These are phyloP conservation scores for Nasturtium officinale DNA, from an alignment of 345 rosid species.

Conservation along the genomic window DNA sequence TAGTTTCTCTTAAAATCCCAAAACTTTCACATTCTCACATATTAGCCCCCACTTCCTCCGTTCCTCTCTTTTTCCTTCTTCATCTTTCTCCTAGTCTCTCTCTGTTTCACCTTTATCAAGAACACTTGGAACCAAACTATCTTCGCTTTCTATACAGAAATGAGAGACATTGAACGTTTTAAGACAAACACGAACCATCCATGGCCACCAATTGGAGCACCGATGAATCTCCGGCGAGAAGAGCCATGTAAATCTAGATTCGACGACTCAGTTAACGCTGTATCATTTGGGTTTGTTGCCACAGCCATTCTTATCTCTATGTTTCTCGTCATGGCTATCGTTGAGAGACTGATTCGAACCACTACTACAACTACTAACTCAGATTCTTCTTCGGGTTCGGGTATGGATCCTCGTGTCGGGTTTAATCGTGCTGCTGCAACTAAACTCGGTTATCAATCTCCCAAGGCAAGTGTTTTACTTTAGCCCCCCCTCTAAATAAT, in stretches of 20 bases:
- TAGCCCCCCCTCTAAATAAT: neutral
- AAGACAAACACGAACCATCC: constrained; percentile 24
- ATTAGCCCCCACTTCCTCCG: constrained; percentile 38
- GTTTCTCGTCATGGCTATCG: constrained; percentile 95
- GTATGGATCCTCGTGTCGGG: constrained; percentile 62
- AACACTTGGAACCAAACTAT: neutral
- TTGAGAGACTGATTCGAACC: constrained; percentile 81
- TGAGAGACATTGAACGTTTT: constrained; percentile 38
- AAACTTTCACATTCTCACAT: constrained; percentile 38
- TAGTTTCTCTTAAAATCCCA: constrained; percentile 33
- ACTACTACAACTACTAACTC: constrained; percentile 45
- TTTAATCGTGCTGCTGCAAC: constrained; percentile 41
- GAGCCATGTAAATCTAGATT: constrained; percentile 59
- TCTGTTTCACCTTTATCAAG: neutral
- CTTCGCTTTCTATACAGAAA: neutral
- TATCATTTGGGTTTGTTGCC: constrained; percentile 94
- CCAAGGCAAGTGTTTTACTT: constrained; percentile 57
- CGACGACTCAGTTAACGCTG: constrained; percentile 82
- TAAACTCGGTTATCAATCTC: constrained; percentile 79
- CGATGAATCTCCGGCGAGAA: constrained; percentile 56
- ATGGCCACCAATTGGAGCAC: constrained; percentile 82
- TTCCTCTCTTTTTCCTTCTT: neutral
- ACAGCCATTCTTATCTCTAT: constrained; percentile 96
- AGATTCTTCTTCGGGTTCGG: constrained; percentile 42
- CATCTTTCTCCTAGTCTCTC: neutral